phyloP scores from a whole-genome alignment of 1,284 basidiomycete species.

The Apiotrichum mycotoxinovorans region DNA sequence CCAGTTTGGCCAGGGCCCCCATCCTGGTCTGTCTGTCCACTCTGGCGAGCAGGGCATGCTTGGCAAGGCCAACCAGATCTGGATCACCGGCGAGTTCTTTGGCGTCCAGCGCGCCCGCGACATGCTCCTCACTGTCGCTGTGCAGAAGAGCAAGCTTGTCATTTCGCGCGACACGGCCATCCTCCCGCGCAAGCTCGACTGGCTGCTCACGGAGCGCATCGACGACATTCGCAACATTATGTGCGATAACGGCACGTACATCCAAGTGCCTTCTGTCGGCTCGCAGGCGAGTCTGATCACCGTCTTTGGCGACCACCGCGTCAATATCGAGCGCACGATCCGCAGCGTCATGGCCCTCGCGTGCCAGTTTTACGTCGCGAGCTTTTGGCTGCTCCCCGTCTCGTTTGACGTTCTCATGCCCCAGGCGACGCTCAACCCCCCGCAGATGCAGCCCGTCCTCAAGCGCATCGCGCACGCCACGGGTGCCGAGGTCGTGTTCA shows the following conservation, averaged over 20 bases:
- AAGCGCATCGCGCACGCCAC: constrained; percentile 82
- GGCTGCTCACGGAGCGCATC: constrained; percentile 89
- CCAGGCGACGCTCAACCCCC: constrained; percentile 68
- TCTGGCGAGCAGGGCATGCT: constrained; percentile 54
- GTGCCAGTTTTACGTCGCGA: constrained; percentile 92
- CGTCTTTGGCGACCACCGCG: constrained; percentile 89
- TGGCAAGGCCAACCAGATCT: constrained; percentile 65
- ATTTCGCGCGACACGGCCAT: constrained; percentile 91
- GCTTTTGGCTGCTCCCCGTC: constrained; percentile 90
- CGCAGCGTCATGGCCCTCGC: constrained; percentile 93
- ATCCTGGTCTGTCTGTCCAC: constrained; percentile 41
- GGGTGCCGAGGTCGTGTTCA: constrained; percentile 93
- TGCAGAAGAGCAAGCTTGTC: constrained; percentile 85
- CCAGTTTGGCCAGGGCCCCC: constrained; percentile 35
- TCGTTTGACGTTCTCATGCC: constrained; percentile 89
- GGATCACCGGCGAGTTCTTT: constrained; percentile 97
- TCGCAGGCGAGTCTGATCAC: constrained; percentile 77
- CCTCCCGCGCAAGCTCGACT: constrained; percentile 93
- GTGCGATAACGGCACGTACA: constrained; percentile 94
- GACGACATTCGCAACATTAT: constrained; percentile 88
- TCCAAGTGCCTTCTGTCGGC: constrained; percentile 80
- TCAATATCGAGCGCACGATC: constrained; percentile 93
- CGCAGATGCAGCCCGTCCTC: constrained; percentile 77
- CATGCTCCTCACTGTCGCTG: constrained; percentile 84
- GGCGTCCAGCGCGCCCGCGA: constrained; percentile 91